phyloP scores from a whole-genome alignment of 2,329 filamentous ascomycete species.

The Aspergillus fischeri region DNA sequence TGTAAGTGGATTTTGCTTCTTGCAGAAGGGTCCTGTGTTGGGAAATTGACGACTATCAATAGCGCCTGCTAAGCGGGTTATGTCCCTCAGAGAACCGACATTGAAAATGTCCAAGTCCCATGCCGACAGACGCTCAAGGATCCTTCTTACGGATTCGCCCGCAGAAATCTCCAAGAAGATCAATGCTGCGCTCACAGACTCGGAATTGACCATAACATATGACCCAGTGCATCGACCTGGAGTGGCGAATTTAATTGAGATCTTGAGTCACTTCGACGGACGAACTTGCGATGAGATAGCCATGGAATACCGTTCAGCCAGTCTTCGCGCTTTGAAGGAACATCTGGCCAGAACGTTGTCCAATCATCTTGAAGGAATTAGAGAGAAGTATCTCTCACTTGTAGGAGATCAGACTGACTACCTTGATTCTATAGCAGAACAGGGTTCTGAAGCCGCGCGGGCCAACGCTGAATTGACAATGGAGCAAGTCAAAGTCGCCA shows the following conservation, averaged over 20 bases:
- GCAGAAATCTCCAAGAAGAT: slow-evolving; percentile 66
- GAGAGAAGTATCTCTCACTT: slow-evolving; percentile 32
- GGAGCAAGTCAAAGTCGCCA: slow-evolving; percentile 24
- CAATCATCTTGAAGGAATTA: slow-evolving; percentile 27
- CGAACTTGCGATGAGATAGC: slow-evolving; percentile 45
- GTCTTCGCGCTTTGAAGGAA: slow-evolving; percentile 60
- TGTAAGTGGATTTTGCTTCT: slow-evolving; percentile 47
- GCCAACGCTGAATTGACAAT: slow-evolving; percentile 31
- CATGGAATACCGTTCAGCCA: slow-evolving; percentile 40
- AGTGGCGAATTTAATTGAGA: slow-evolving; percentile 79
- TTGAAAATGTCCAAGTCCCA: slow-evolving; percentile 96
- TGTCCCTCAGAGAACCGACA: slow-evolving; percentile 75
- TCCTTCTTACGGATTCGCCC: slow-evolving; percentile 71
- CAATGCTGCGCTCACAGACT: slow-evolving; percentile 72
- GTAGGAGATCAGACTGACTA: slow-evolving; percentile 24
- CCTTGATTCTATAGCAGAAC: slow-evolving; percentile 27
- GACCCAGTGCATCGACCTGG: slow-evolving; percentile 68
- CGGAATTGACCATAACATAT: slow-evolving; percentile 63
- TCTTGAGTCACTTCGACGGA: slow-evolving; percentile 66
- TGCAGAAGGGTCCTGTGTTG: neutral
- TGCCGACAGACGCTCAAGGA: slow-evolving; percentile 65
- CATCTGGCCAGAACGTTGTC: slow-evolving; percentile 50
- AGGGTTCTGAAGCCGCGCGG: slow-evolving; percentile 29
- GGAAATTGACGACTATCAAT: slow-evolving; percentile 3
- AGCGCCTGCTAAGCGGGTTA: slow-evolving; percentile 80